Base-by-base conservation (phyloP, 192 early-diverging fungal species). In the Linderina pennispora region DNA sequence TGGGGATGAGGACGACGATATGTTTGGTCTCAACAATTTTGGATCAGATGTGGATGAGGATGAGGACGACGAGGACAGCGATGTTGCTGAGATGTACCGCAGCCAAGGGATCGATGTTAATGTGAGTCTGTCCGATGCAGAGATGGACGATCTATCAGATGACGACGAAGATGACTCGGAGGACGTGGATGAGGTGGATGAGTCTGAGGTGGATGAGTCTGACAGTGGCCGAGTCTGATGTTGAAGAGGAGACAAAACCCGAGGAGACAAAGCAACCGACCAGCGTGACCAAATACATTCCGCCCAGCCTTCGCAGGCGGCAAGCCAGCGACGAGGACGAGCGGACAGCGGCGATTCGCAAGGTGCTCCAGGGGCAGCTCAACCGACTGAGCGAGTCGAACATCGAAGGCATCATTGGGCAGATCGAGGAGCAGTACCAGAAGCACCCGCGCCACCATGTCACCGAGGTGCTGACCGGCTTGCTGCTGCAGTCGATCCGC, bases 321-420 rank as follows among this genome's bases (percentile, higher is more conserved):
- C 48, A 79, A 19, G 26, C 74, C 0, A 79, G 86, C 34, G 75
- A 65, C 20, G 91, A 94, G 19, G 62, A 60, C 18, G 62, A 65
- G 63, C 76, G 81, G n/a, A 73, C 84, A 22, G 61, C 77, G 3
- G 79, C 88, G 10, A 73, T 97, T 6, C 84, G 91, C 43, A 76
- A 85, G 19, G 81, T 81, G 38, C 48, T 96, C 2, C 89, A 92
- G 55, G 95, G 95, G 45, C 80, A 87, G 42, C 69, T 96, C 7
- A 98, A 98, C 41, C 46, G 83, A 34, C 71, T 96, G 48, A 91
- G 85, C 62, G 92, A 93, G 58, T 79, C 82, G 59, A 98, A 97
- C 56, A 82, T 98, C 19, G 92, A 92, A 46, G 79, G 78, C 13
- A 96, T 98, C 38, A 58, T 97, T 4, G 38, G 70, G 39, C 83